Evolutionary conservation across 495 filamentous ascomycete species (phyloP).

Genomic region (Immersiella caudata): DNA sequence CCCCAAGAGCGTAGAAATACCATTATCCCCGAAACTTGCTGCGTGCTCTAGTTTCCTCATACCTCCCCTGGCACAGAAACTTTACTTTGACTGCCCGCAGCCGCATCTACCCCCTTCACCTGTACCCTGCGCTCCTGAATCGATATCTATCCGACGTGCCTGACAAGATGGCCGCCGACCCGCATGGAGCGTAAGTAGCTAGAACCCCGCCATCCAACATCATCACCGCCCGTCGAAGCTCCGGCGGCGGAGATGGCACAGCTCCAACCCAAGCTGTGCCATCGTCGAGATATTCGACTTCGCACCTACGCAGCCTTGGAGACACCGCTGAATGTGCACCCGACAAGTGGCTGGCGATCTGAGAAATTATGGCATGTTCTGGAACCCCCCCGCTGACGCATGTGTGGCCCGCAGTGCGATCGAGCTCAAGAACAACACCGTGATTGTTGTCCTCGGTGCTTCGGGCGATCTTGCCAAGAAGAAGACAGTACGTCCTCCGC

Average conservation of each 20-base stretch:
- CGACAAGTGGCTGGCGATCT: neutral
- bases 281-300: neutral
- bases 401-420: conserved; percentile 45
- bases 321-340: neutral
- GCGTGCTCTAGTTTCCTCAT: conserved; percentile 31
- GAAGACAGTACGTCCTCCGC: conserved; percentile 78
- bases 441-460: conserved; percentile 95
- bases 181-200: conserved; percentile 47
- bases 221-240: conserved; percentile 26
- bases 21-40: conserved; percentile 40
- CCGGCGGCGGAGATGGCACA: conserved; percentile 17
- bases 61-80: conserved; percentile 21
- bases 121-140: neutral
- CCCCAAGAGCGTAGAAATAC: conserved; percentile 35
- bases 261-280: conserved; percentile 2
- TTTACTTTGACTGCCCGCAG: conserved; percentile 3
- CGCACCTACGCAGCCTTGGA: neutral
- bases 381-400: neutral
- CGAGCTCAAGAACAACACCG: conserved; percentile 97
- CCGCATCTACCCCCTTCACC: conserved; percentile 2
- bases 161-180: conserved; percentile 48
- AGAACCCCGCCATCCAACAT: conserved; percentile 42
- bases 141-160: conserved; percentile 10
- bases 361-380: neutral
- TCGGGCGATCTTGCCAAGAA: conserved; percentile 99